These are phyloP conservation scores for Lepiota brunneoincarnata DNA, from an alignment of 768 basidiomycete species.

Conservation along the genomic window DNA sequence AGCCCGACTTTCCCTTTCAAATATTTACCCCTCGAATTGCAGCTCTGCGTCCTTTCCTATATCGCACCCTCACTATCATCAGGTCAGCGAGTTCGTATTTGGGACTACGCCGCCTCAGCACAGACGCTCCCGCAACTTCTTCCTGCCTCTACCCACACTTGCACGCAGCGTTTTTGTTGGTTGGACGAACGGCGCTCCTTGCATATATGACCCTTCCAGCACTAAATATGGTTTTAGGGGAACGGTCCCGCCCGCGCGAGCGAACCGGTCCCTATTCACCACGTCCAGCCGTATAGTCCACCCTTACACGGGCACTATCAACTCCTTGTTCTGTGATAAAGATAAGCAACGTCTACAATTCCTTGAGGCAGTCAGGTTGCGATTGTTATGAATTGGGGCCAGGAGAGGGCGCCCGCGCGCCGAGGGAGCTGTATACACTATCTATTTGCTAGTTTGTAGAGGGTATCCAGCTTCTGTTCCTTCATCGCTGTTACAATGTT, in stretches of 20 bases:
- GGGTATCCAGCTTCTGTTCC: not conserved
- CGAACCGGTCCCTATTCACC: not conserved
- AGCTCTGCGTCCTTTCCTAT: conserved; percentile 54
- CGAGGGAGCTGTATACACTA: conserved; percentile 8
- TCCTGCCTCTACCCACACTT: conserved; percentile 5
- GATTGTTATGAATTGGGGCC: conserved; percentile 10
- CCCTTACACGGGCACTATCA: conserved; percentile 9
- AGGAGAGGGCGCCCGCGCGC: not conserved
- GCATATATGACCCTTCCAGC: conserved; percentile 10
- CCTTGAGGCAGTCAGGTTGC: conserved; percentile 14
- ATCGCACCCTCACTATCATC: conserved; percentile 56
- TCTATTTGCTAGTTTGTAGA: not conserved
- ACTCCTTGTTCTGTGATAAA: conserved; percentile 8
- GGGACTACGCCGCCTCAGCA: conserved; percentile 37
- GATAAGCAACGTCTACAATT: conserved; percentile 12
- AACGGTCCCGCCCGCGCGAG: conserved; percentile 6
- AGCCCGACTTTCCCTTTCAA: conserved; percentile 28
- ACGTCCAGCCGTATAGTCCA: not conserved
- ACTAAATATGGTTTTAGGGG: not conserved
- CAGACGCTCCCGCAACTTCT: conserved; percentile 16
- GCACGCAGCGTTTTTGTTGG: not conserved
- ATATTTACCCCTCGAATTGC: conserved; percentile 53
- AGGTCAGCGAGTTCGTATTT: conserved; percentile 52
- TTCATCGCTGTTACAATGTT: not conserved
- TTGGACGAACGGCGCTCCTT: not conserved